A percentile compares a stretch with the other conserved stretches of the same genome.
These are phyloP conservation scores for Epichloe aotearoae DNA, from an alignment of 2,329 filamentous ascomycete species.

Conservation along the genomic window DNA sequence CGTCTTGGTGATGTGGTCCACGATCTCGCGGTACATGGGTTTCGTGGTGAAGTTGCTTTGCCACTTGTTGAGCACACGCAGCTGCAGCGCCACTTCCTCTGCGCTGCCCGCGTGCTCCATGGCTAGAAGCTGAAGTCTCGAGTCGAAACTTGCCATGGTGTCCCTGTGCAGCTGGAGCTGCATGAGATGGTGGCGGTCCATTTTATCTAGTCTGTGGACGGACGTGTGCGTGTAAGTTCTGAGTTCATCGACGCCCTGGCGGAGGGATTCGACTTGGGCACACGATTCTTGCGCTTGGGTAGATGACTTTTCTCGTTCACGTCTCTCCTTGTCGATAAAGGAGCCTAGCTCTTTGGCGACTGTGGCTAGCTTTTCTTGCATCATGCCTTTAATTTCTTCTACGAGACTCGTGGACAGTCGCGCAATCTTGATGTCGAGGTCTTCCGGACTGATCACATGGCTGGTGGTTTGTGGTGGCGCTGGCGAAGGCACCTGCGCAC, in stretches of 20 bases:
- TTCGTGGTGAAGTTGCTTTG: conserved; percentile 36
- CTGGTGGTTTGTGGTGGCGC: background rate
- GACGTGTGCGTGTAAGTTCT: background rate
- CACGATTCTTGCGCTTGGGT: conserved; percentile 4
- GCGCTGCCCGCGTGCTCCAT: conserved; percentile 3
- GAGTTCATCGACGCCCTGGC: conserved; percentile 1
- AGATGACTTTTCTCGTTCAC: conserved; percentile 2
- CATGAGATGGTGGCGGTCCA: background rate
- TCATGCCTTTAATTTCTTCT: background rate
- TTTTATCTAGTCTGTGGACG: background rate
- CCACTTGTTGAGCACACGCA: conserved; percentile 30
- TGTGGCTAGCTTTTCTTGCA: conserved; percentile 5
- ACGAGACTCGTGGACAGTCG: background rate
- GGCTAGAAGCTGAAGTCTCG: background rate
- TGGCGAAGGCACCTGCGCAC: background rate
- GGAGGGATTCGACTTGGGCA: conserved; percentile 2
- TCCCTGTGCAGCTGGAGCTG: background rate
- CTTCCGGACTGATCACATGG: background rate
- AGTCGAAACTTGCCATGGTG: conserved; percentile 1
- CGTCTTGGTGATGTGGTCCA: conserved; percentile 21
- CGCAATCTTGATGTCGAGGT: conserved; percentile 3
- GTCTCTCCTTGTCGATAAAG: conserved; percentile 12
- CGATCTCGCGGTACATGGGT: conserved; percentile 26
- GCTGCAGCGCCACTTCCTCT: conserved; percentile 21
- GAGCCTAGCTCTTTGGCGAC: conserved; percentile 5